Base-by-base conservation (phyloP, 768 basidiomycete genomes). In the Trametes gibbosa region DNA sequence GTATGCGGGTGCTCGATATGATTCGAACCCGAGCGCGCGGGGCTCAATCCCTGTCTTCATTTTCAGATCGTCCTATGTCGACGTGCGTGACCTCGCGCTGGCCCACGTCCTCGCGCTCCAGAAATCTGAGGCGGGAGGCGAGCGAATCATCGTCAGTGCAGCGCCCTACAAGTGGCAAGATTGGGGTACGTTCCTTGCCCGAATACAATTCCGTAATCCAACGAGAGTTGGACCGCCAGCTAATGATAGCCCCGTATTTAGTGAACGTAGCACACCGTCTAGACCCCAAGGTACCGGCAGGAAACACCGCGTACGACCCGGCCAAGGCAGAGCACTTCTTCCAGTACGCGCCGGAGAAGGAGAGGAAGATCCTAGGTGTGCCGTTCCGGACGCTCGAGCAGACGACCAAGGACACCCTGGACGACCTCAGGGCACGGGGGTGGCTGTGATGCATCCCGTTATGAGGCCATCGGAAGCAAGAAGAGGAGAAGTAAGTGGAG, bases 381-480 rank as follows among this genome's bases (percentile, higher is more conserved):
- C 73, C 74, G 58, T 81, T 76, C 53, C 70, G 70, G 14, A 70
- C 72, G 3, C 72, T 74, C 40, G 74, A 73, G 60, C 74, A 80
- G 63, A 72, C 73, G 9, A 70, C 76, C 8, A 73, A 59, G 53
- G 82, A 79, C 58, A 73, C 70, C 8, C 50, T 82, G 39, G 71
- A 67, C 7, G 77, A 82, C 59, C 81, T 76, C 50, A 75, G 76
- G 63, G 66, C 62, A n/a, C 72, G 74, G 25, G 76, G 77, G 0
- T 81, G 63, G 57, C 47, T 59, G 35, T 59, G 21, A 37, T 4
- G 13, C 6, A 3, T 39, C 13, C 37, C 13, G 37, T 32, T 10
- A 5, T 32, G 29, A n/a, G n/a, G n/a, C n/a, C n/a, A 32, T 32
- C 5, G 29, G 10, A 5, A 10, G 29, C 5, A 4, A 32, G 29